Evolutionary conservation across 345 rosid species (phyloP), one percentile per base, ranked within the genome.

Genomic region (Sisymbrium altissimum): DNA sequence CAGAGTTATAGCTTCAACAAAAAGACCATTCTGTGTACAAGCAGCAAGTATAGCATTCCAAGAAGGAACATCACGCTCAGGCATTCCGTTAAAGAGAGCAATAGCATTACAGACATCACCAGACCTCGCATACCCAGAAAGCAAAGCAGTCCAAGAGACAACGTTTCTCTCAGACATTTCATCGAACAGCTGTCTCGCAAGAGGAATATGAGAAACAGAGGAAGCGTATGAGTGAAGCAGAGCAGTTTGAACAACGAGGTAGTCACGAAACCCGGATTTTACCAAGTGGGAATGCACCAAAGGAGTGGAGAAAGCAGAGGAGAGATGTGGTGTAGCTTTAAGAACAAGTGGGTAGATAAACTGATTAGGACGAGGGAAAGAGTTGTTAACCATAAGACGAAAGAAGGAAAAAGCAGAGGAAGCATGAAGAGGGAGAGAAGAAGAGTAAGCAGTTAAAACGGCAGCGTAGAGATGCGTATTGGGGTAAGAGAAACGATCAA

Each of bases 11-110:
- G 93, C 91, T 81, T 87, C 88, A 0, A 80, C 21, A 30, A 92
- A 88, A 53, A 86, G 67, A 23, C 98, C 98, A 49, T 92, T 92
- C 76, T 92, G 98, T 0, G 95, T 67, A 80, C 92, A 92, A 33
- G 95, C 96, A 0, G 95, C 92, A 58, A 92, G 89, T 32, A 88
- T 80, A 30, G 95, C 86, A 57, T 92, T 92, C 98, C 98, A 92
- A n/a, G 91, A 87, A 1, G 96, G 95, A 80, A 84, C 85, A 87
- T 92, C 98, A 74, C 93, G 82, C 38, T 89, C 89, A 33, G 91
- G 86, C 94, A 88, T 92, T 27, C 82, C 76, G 13, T 86, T 82
- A 41, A 89, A 92, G 18, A 89, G 87, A n/a, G 71, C 41, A 49
- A 87, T 27, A 4, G 92, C 92, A 58, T 81, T 78, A 2, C 40